These are phyloP conservation scores for Lachnellula cervina DNA, from an alignment of 2,329 filamentous ascomycete species.

Conservation along the genomic window DNA sequence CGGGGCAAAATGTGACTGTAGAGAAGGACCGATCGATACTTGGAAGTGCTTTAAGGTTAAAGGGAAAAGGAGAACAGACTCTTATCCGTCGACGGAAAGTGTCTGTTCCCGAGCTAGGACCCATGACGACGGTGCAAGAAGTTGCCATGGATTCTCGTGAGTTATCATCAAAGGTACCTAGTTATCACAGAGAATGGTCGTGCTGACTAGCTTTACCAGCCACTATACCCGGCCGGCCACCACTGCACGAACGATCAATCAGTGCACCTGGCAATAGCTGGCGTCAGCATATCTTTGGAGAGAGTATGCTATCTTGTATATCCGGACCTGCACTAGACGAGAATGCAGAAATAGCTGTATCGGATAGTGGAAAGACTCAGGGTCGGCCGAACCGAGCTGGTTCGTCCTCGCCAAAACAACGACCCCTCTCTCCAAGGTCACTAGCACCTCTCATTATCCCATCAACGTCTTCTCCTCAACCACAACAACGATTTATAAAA, in stretches of 20 bases:
- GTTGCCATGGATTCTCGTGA: conserved; percentile 65
- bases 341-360: conserved; percentile 29
- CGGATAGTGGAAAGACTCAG: conserved; percentile 4
- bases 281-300: conserved; percentile 40
- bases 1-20: conserved; percentile 31
- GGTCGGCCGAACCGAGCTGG: conserved; percentile 8
- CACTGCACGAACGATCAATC: conserved; percentile 59
- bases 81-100: conserved; percentile 56
- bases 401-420: conserved; percentile 30
- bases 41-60: conserved; percentile 43
- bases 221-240: conserved; percentile 61
- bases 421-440: conserved; percentile 48
- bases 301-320: conserved; percentile 31
- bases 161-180: conserved; percentile 26
- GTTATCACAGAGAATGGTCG: not conserved
- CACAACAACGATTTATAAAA: conserved; percentile 13
- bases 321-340: conserved; percentile 33
- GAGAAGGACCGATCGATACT: conserved; percentile 35
- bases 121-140: conserved; percentile 66
- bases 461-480: conserved; percentile 9
- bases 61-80: conserved; percentile 55
- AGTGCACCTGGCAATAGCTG: conserved; percentile 52
- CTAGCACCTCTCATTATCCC: conserved; percentile 56
- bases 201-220: conserved; percentile 38
- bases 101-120: conserved; percentile 59